Percentiles rank a stretch among this genome's conserved stretches.
phyloP scores from a whole-genome alignment of 306 rosid species.

The Castanospermum australe region DNA sequence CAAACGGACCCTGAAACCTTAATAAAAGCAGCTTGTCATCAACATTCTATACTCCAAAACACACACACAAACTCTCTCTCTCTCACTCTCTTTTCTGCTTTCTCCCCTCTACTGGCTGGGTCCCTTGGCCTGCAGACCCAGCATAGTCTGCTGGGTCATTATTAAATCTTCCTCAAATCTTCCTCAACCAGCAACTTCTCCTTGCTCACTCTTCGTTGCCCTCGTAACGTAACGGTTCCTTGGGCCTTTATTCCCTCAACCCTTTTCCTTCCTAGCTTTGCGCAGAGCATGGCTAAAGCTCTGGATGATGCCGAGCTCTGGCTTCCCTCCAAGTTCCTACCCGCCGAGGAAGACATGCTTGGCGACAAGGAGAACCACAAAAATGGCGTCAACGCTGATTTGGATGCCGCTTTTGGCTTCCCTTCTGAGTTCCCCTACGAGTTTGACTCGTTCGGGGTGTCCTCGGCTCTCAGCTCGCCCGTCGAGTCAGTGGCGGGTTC shows the following conservation, averaged over 20 bases:
- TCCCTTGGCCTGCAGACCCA: constrained; percentile 44
- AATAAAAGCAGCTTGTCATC: constrained; percentile 79
- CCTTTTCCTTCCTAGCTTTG: no score
- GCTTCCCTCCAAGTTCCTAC: constrained; percentile 42
- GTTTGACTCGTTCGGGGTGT: constrained; percentile 42
- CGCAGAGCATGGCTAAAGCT: constrained; percentile 36
- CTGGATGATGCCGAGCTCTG: constrained; percentile 33
- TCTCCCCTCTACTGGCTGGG: constrained; percentile 42
- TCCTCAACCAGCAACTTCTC: constrained; percentile 42
- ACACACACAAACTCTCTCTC: not conserved
- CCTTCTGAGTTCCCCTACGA: constrained; percentile 84
- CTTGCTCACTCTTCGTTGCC: constrained; percentile 7
- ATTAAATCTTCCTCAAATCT: constrained; percentile 72
- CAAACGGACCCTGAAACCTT: constrained; percentile 68
- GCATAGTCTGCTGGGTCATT: constrained; percentile 46
- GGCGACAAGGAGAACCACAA: constrained; percentile 31
- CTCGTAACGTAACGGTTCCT: no score
- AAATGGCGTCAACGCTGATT: not conserved
- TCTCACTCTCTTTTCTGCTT: not conserved
- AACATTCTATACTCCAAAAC: constrained; percentile 49
- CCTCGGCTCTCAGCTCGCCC: constrained; percentile 47
- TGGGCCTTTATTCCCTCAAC: no score
- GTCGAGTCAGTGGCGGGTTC: constrained; percentile 49
- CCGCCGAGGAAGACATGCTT: constrained; percentile 14
- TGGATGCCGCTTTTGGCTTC: constrained; percentile 25